phyloP scores from a whole-genome alignment of 805 yeast species.

The Huiozyma sinensis region DNA sequence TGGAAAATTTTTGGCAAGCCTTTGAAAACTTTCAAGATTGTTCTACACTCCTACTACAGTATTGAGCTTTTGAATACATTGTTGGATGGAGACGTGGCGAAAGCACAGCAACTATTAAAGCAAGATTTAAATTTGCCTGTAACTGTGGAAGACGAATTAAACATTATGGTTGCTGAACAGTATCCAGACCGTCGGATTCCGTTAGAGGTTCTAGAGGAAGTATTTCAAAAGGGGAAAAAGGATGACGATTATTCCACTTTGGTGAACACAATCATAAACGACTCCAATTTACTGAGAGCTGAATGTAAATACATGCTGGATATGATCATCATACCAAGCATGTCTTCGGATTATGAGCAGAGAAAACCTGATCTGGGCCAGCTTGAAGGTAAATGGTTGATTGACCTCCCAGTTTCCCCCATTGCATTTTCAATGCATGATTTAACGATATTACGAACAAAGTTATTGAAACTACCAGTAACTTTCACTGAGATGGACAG shows the following conservation, averaged over 20 bases:
- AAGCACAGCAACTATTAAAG: neutral
- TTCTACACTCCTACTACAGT: constrained; percentile 37
- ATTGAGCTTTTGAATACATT: constrained; percentile 34
- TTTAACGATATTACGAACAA: neutral
- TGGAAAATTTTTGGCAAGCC: neutral
- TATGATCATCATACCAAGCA: neutral
- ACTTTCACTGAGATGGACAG: constrained; percentile 2
- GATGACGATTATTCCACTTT: neutral
- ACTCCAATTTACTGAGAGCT: neutral
- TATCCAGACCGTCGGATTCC: constrained; percentile 1
- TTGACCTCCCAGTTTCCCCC: neutral
- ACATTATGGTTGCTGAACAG: neutral
- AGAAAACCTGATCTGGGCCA: neutral
- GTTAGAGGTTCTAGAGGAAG: neutral
- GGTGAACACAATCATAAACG: neutral
- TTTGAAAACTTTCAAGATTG: constrained; percentile 20
- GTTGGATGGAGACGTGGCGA: neutral
- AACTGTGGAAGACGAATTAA: constrained; percentile 2
- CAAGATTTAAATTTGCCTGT: neutral
- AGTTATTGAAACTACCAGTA: neutral
- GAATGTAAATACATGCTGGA: neutral
- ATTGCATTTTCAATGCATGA: neutral
- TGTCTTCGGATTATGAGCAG: neutral
- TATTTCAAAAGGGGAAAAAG: neutral
- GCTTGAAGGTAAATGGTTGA: neutral